Conservation (phyloP, 129 eudicot species). For the Glebionis coronaria region DNA sequence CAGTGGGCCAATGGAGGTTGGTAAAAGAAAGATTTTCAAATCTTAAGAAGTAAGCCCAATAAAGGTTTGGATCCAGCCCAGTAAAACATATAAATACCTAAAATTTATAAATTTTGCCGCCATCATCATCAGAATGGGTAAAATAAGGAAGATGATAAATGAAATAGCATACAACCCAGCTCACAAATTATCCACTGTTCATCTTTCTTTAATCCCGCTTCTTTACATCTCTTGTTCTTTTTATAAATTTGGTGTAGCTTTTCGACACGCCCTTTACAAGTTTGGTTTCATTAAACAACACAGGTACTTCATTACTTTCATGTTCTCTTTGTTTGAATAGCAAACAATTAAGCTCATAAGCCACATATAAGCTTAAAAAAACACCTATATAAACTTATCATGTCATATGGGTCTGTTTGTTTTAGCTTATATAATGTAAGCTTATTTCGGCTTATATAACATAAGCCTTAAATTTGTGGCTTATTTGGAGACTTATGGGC, state of each 20-base stretch:
- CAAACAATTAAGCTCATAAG: no score
- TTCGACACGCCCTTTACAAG: slow-evolving; percentile 57
- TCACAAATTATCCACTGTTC: slow-evolving; percentile 34
- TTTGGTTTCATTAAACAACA: slow-evolving; percentile 37
- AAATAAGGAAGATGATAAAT: slow-evolving; percentile 47
- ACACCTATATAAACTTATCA: no score
- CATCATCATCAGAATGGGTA: slow-evolving; percentile 41
- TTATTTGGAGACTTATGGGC: no score
- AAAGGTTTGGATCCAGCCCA: no score
- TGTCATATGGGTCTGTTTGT: slow-evolving; percentile 19
- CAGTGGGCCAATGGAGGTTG: no score
- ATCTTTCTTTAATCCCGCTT: slow-evolving; percentile 65
- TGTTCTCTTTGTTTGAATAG: no score
- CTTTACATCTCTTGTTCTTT: slow-evolving; percentile 58
- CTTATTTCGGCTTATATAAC: no score
- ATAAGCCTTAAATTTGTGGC: no score
- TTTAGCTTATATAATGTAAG: no score
- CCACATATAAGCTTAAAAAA: no score
- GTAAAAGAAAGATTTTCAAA: no score
- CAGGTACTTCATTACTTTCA: slow-evolving; percentile 25
- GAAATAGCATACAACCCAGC: slow-evolving; percentile 56
- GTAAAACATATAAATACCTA: background rate
- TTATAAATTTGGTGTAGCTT: slow-evolving; percentile 43
- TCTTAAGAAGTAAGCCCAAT: no score
- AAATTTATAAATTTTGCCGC: background rate